Percentiles rank a stretch among this genome's conserved stretches.
Conservation (phyloP, 176 grass and related monocot species). For the Triticum urartu region DNA sequence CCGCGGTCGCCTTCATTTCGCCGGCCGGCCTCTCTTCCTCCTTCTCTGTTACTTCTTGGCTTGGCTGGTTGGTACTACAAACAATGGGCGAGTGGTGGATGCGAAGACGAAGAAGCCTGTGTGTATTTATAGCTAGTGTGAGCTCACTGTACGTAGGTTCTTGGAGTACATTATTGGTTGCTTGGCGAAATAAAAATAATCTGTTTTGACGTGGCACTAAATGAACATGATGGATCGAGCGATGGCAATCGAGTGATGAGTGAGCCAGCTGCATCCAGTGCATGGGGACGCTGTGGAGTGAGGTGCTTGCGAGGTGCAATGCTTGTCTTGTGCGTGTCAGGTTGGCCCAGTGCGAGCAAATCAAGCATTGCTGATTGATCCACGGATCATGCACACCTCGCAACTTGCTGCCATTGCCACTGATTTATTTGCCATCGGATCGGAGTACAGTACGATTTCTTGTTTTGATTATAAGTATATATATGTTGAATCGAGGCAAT, state of each 20-base stretch:
- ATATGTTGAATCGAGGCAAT: background rate
- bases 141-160: background rate
- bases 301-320: background rate
- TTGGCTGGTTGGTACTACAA: background rate
- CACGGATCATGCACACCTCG: background rate
- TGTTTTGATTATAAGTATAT: no score
- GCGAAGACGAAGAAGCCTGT: background rate
- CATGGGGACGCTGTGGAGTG: background rate
- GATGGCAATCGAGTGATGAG: background rate
- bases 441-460: no score
- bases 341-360: slow-evolving; percentile 10
- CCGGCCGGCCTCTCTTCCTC: background rate
- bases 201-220: background rate
- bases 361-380: background rate
- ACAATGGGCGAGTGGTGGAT: background rate
- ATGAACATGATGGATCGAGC: background rate
- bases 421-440: no score
- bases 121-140: slow-evolving; percentile 21
- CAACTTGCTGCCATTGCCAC: background rate
- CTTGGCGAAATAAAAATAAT: background rate
- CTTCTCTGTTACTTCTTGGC: background rate
- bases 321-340: slow-evolving; percentile 23
- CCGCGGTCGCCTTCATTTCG: background rate
- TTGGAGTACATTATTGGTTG: background rate
- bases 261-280: slow-evolving; percentile 5